These are phyloP conservation scores for Cavenderia fasciculata DNA, from an alignment of 78 protist genomes.

Conservation along the genomic window DNA sequence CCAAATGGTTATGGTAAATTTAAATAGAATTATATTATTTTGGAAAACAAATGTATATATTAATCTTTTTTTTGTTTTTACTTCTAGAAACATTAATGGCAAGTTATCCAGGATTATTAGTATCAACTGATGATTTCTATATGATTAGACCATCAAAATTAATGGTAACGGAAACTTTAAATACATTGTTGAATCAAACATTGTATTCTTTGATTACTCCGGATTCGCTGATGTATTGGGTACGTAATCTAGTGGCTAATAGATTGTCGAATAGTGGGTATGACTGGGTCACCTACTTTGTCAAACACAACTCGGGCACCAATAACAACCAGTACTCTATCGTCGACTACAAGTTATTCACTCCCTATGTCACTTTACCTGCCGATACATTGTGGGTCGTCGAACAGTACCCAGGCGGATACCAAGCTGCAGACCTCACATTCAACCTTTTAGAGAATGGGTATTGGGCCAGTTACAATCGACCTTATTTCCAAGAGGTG, in stretches of 20 bases:
- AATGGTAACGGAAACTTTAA: conserved; percentile 37
- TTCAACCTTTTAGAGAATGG: background rate
- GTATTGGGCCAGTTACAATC: conserved; percentile 37
- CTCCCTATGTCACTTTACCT: background rate
- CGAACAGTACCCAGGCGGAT: conserved; percentile 60
- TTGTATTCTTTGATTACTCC: conserved; percentile 16
- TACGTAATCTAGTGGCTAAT: conserved; percentile 41
- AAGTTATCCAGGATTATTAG: conserved; percentile 43
- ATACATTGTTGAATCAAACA: conserved; percentile 41
- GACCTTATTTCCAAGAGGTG: conserved; percentile 31
- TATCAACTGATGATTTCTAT: conserved; percentile 50
- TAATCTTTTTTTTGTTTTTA: no score
- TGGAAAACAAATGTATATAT: no score
- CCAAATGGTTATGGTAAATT: conserved; percentile 59
- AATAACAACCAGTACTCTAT: conserved; percentile 45
- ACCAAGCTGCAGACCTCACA: conserved; percentile 42
- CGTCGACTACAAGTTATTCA: conserved; percentile 41
- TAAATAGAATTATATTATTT: no score
- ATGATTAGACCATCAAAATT: conserved; percentile 49
- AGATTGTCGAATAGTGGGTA: conserved; percentile 21
- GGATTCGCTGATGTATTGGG: conserved; percentile 30
- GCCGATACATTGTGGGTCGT: conserved; percentile 35
- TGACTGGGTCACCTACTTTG: conserved; percentile 20
- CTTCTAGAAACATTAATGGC: conserved; percentile 51
- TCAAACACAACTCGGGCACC: conserved; percentile 28